Evolutionary conservation across 2,329 filamentous ascomycete genomes (phyloP).

Genomic region (Verticillium alfalfae): DNA sequence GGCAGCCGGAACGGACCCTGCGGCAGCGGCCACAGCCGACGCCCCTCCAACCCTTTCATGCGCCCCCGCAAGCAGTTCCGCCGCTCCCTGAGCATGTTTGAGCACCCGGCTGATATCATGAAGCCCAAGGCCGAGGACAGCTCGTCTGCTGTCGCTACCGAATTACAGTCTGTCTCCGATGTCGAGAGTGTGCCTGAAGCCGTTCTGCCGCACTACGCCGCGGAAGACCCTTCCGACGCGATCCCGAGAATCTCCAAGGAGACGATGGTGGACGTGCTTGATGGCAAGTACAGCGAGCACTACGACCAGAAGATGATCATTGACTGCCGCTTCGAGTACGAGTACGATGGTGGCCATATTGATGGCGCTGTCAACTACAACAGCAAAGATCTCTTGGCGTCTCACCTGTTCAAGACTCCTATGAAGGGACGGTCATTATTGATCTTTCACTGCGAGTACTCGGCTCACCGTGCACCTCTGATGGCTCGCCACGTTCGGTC

Average conservation of each 20-base stretch:
- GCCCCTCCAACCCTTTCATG: constrained; percentile 64
- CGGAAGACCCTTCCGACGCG: constrained; percentile 74
- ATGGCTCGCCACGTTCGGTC: constrained; percentile 94
- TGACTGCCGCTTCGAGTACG: constrained; percentile 98
- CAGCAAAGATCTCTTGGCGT: constrained; percentile 82
- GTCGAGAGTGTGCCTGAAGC: constrained; percentile 71
- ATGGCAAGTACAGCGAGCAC: constrained; percentile 70
- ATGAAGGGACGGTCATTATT: constrained; percentile 70
- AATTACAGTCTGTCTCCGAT: constrained; percentile 73
- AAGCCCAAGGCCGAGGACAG: constrained; percentile 62
- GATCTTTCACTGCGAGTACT: constrained; percentile 98
- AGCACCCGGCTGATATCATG: constrained; percentile 82
- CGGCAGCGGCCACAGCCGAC: constrained; percentile 63
- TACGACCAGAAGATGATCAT: constrained; percentile 84
- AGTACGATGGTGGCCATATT: constrained; percentile 95
- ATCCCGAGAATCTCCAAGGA: constrained; percentile 80
- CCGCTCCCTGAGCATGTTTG: constrained; percentile 96
- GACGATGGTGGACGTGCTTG: constrained; percentile 80
- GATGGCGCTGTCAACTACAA: constrained; percentile 92
- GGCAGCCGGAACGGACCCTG: constrained; percentile 69
- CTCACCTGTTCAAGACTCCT: constrained; percentile 67
- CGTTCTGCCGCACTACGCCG: constrained; percentile 76
- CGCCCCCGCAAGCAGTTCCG: constrained; percentile 85
- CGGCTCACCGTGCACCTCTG: constrained; percentile 87
- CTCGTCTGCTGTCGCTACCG: constrained; percentile 37